Percentiles rank a stretch among this genome's conserved stretches.
Conservation (phyloP, 257 asterid genomes). For the Datura wrightii region DNA sequence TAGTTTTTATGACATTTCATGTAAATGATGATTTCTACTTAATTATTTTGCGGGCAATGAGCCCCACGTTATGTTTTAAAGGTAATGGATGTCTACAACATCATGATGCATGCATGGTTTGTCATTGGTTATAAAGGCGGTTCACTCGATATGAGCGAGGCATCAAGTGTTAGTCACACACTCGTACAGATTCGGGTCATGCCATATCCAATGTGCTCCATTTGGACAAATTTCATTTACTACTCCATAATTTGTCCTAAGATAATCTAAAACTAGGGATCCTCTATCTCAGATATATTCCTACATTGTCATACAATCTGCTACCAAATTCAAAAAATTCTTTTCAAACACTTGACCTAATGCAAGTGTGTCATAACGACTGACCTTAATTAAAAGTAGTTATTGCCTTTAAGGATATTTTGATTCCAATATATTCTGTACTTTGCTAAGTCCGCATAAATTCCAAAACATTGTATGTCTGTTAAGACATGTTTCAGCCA, state of each 20-base stretch:
- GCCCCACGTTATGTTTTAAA: too few species aligned
- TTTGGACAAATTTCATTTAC: background rate
- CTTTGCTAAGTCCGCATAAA: background rate
- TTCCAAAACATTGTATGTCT: background rate
- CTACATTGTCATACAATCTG: background rate
- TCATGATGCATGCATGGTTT: too few species aligned
- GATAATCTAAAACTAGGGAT: background rate
- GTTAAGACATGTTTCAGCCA: background rate
- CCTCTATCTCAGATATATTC: background rate
- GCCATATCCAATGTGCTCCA: background rate
- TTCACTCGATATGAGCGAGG: too few species aligned
- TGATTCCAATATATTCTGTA: constrained; percentile 2
- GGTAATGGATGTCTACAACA: too few species aligned
- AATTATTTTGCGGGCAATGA: too few species aligned
- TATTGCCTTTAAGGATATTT: background rate
- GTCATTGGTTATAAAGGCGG: too few species aligned
- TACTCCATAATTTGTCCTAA: background rate
- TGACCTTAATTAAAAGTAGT: background rate
- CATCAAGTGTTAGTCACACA: too few species aligned
- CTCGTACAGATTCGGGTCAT: too few species aligned
- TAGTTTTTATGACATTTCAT: too few species aligned
- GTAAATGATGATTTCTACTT: too few species aligned
- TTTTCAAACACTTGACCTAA: background rate
- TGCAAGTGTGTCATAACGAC: background rate
- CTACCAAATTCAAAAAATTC: background rate